These are phyloP conservation scores for Rubia occidens DNA, from an alignment of 305 asterid genomes.

Conservation along the genomic window DNA sequence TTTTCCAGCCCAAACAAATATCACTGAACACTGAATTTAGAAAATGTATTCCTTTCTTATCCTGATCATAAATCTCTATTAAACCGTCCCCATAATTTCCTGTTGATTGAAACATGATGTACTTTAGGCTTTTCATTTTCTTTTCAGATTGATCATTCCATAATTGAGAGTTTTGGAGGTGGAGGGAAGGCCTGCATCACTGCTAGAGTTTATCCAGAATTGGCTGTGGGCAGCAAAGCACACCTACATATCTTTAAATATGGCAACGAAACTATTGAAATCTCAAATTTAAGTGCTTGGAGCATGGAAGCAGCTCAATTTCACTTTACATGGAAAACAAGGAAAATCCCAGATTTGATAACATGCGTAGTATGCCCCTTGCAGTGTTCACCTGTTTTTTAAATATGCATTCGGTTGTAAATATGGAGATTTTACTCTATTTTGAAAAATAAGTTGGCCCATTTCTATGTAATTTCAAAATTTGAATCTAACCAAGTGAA, in stretches of 20 bases:
- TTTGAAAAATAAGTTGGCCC: neutral
- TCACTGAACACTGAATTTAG: too few relatives aligned
- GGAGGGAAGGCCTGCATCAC: constrained; percentile 57
- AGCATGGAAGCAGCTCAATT: constrained; percentile 48
- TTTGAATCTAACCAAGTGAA: too few relatives aligned
- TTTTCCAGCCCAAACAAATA: too few relatives aligned
- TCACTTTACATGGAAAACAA: constrained; percentile 20
- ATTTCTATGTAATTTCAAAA: too few relatives aligned
- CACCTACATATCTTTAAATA: constrained; percentile 47
- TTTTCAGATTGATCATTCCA: constrained; percentile 54
- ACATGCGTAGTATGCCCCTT: neutral
- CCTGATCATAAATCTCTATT: too few relatives aligned
- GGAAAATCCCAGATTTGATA: constrained; percentile 14
- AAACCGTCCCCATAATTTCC: too few relatives aligned
- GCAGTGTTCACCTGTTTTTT: neutral
- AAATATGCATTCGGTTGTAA: neutral
- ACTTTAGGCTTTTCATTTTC: too few relatives aligned
- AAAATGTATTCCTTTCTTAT: too few relatives aligned
- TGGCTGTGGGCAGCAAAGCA: constrained; percentile 35
- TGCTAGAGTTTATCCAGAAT: constrained; percentile 56
- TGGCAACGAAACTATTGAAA: constrained; percentile 30
- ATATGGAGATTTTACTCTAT: neutral
- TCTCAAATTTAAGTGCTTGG: constrained; percentile 47
- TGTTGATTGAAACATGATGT: too few relatives aligned
- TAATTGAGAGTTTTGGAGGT: constrained; percentile 64